phyloP scores from a whole-genome alignment of 352 stramenopile genomes.

The Globisporangium iwayamae region DNA sequence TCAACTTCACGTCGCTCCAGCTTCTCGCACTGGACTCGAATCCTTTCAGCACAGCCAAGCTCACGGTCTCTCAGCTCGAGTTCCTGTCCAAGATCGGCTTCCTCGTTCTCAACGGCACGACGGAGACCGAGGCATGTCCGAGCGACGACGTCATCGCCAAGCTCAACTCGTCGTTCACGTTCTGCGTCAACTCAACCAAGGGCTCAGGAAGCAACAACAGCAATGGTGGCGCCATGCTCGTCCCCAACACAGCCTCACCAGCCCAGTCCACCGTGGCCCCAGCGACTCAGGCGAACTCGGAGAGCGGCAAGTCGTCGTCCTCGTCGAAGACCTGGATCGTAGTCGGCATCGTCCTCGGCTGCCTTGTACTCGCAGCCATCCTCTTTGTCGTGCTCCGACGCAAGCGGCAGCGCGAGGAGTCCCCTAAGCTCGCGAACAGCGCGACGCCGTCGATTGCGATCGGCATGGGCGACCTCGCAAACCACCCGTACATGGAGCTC shows the following conservation, averaged over 20 bases:
- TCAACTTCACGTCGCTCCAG: constrained; percentile 48
- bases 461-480: constrained; percentile 51
- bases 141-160: constrained; percentile 31
- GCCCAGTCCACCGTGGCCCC: constrained; percentile 8
- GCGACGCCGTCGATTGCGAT: constrained; percentile 46
- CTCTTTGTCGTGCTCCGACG: constrained; percentile 37
- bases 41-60: constrained; percentile 44
- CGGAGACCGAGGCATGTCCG: constrained; percentile 50
- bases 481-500: constrained; percentile 61
- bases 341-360: constrained; percentile 33
- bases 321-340: constrained; percentile 43
- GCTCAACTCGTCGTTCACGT: constrained; percentile 57
- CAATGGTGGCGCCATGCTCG: constrained; percentile 15
- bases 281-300: background rate
- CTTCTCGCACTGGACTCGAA: constrained; percentile 44
- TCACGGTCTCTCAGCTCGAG: constrained; percentile 45
- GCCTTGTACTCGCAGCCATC: constrained; percentile 29
- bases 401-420: constrained; percentile 35
- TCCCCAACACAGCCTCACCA: constrained; percentile 8
- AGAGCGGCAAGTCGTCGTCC: constrained; percentile 1
- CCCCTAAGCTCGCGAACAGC: constrained; percentile 46
- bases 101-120: constrained; percentile 51
- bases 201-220: background rate
- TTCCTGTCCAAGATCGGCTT: constrained; percentile 49
- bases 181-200: constrained; percentile 31